Conservation (phyloP, 495 filamentous ascomycete species). For the Corynascus novoguineensis region DNA sequence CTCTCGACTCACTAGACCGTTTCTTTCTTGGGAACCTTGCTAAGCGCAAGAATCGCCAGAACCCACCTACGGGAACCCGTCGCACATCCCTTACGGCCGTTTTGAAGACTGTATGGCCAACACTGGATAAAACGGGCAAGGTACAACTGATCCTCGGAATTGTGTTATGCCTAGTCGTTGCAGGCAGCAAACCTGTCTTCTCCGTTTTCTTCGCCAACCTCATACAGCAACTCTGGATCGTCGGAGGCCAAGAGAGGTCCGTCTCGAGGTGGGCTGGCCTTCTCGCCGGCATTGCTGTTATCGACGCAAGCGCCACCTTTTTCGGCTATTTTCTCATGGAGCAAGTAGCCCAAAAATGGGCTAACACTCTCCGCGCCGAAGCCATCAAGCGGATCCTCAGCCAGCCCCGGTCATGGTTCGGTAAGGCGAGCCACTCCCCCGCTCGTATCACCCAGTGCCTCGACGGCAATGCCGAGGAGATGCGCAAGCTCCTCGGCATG, state of each 20-base stretch:
- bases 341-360: slow-evolving; percentile 68
- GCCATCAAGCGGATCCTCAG: slow-evolving; percentile 65
- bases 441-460: slow-evolving; percentile 61
- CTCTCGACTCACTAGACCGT: slow-evolving; percentile 24
- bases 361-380: slow-evolving; percentile 62
- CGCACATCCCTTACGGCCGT: slow-evolving; percentile 50
- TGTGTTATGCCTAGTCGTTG: slow-evolving; percentile 55
- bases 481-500: slow-evolving; percentile 71
- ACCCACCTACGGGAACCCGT: background rate
- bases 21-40: slow-evolving; percentile 29
- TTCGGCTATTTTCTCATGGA: slow-evolving; percentile 67
- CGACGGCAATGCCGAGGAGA: slow-evolving; percentile 82
- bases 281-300: slow-evolving; percentile 61
- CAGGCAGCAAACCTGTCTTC: slow-evolving; percentile 69
- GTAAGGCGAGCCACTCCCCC: slow-evolving; percentile 59
- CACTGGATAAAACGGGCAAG: slow-evolving; percentile 46
- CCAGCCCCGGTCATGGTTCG: slow-evolving; percentile 85
- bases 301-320: slow-evolving; percentile 60
- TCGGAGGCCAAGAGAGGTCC: slow-evolving; percentile 32
- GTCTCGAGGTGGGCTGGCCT: slow-evolving; percentile 56
- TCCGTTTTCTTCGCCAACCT: slow-evolving; percentile 73
- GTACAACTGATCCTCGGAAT: slow-evolving; percentile 57
- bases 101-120: slow-evolving; percentile 70
- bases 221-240: slow-evolving; percentile 60
- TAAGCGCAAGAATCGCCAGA: slow-evolving; percentile 20